Evolutionary conservation across 2,329 filamentous ascomycete species (phyloP).

Genomic region (Cladophialophora exuberans): DNA sequence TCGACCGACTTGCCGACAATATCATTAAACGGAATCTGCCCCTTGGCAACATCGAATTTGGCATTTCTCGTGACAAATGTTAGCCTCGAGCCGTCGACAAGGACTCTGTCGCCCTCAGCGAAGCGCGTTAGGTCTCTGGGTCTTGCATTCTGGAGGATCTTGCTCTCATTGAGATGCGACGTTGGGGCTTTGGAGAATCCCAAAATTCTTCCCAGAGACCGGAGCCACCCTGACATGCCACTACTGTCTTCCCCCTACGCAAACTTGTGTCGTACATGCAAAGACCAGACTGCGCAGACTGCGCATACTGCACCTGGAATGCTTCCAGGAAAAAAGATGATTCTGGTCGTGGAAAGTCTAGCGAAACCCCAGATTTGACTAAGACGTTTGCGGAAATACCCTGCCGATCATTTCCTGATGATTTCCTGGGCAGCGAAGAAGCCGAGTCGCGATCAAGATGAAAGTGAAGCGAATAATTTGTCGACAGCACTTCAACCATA

Average conservation of each 20-base stretch:
- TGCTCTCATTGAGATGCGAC: neutral
- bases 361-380: conserved; percentile 23
- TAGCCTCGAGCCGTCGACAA: conserved; percentile 46
- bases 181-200: conserved; percentile 14
- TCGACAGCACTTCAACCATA: no score
- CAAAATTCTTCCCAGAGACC: conserved; percentile 12
- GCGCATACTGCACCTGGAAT: neutral
- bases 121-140: conserved; percentile 19
- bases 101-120: conserved; percentile 47
- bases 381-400: conserved; percentile 5
- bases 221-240: conserved; percentile 23
- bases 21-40: conserved; percentile 49
- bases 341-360: conserved; percentile 12
- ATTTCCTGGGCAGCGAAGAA: no score
- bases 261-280: neutral
- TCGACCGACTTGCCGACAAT: conserved; percentile 63
- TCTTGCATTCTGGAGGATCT: conserved; percentile 1
- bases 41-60: conserved; percentile 38
- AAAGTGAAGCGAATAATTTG: no score
- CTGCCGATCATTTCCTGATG: conserved; percentile 4
- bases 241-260: neutral
- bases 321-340: neutral
- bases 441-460: no score
- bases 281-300: neutral
- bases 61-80: conserved; percentile 44